Evolutionary conservation across 2,329 filamentous ascomycete genomes (phyloP).

Genomic region (Sporothrix euskadiensis): DNA sequence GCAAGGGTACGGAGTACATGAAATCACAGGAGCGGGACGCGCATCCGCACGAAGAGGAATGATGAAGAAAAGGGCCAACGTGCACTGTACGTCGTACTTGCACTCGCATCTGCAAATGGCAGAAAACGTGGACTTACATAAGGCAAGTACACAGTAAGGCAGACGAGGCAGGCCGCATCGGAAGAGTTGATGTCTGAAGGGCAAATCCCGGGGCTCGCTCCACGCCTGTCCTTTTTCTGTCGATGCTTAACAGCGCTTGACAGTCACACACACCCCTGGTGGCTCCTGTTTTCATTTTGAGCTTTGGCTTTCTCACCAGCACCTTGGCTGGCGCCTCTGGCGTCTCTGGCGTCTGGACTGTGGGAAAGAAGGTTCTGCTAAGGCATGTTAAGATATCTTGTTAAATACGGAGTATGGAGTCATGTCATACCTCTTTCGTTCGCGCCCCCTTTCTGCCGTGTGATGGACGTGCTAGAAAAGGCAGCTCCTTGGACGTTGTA

Average conservation of each 20-base stretch:
- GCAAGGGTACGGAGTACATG: not conserved
- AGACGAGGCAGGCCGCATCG: not conserved
- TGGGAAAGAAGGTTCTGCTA: not conserved
- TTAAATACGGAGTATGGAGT: not conserved
- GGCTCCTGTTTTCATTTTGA: not conserved
- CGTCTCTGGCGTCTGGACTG: constrained; percentile 8
- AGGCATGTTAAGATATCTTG: not conserved
- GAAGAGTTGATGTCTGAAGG: not conserved
- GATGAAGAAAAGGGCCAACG: constrained; percentile 1
- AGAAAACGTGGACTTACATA: not conserved
- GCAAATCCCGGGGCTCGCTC: constrained; percentile 22
- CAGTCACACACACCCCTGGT: not conserved
- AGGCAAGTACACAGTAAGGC: not conserved
- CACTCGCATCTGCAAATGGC: not conserved
- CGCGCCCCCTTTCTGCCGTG: not conserved
- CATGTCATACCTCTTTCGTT: not conserved
- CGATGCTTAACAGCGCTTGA: not conserved
- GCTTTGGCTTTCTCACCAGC: not conserved
- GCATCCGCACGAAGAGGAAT: not conserved
- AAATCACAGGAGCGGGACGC: constrained; percentile 11
- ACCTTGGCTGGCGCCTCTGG: not conserved
- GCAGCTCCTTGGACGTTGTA: constrained; percentile 32
- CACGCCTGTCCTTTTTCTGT: not conserved
- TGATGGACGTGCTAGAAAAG: not conserved
- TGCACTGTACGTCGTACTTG: not conserved